These are phyloP conservation scores for Colletotrichum siamense DNA, from an alignment of 2,329 filamentous ascomycete genomes.

Conservation along the genomic window DNA sequence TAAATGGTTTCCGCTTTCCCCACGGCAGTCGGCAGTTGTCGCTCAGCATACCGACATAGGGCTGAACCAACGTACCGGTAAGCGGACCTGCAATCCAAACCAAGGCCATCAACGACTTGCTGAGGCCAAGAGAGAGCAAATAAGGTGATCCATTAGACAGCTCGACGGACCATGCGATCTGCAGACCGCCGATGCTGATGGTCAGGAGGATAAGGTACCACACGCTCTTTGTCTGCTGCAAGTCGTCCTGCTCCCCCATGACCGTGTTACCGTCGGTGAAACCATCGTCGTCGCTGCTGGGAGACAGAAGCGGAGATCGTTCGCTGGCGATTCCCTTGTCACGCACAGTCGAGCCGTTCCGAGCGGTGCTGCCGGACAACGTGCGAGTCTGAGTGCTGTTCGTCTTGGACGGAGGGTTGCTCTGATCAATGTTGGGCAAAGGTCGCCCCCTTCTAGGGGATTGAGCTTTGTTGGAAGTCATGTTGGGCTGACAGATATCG, in stretches of 20 bases:
- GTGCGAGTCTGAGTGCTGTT: not conserved
- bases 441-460: slow-evolving; percentile 17
- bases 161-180: slow-evolving; percentile 96
- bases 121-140: slow-evolving; percentile 79
- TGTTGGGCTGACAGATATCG: not conserved
- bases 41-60: slow-evolving; percentile 81
- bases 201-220: slow-evolving; percentile 90
- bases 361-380: not conserved
- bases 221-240: slow-evolving; percentile 75
- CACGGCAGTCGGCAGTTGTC: slow-evolving; percentile 77
- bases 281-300: slow-evolving; percentile 13
- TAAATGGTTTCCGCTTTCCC: slow-evolving; percentile 84
- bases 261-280: slow-evolving; percentile 3
- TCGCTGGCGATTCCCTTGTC: slow-evolving; percentile 1
- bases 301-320: slow-evolving; percentile 16
- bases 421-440: slow-evolving; percentile 13
- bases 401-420: not conserved
- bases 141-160: slow-evolving; percentile 91
- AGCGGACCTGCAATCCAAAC: slow-evolving; percentile 87
- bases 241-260: slow-evolving; percentile 14
- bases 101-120: slow-evolving; percentile 81
- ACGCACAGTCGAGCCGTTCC: not conserved
- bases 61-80: slow-evolving; percentile 80
- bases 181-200: slow-evolving; percentile 84
- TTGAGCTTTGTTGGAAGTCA: slow-evolving; percentile 12